A percentile compares a stretch with the other conserved stretches of the same genome.
Evolutionary conservation across 2,329 filamentous ascomycete species (phyloP).

Genomic region (Tolypocladium ovalisporum): DNA sequence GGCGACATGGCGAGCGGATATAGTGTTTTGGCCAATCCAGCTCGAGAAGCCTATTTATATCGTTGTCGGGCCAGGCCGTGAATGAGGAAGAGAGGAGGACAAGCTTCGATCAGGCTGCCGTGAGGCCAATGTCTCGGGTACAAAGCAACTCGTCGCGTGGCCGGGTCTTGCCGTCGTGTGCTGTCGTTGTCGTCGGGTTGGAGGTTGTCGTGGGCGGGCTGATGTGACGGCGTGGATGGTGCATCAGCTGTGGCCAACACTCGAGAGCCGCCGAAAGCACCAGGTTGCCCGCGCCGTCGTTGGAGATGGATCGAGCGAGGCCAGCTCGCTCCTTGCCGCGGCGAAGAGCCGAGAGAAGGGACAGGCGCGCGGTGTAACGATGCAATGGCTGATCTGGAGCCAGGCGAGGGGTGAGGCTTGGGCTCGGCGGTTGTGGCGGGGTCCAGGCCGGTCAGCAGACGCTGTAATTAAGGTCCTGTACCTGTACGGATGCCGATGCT

Average conservation of each 20-base stretch:
- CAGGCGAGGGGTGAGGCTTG: background rate
- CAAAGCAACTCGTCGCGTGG: background rate
- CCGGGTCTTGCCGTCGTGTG: too few species aligned
- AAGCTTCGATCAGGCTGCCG: background rate
- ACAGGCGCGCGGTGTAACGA: background rate
- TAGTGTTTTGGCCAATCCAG: background rate
- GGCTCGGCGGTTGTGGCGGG: background rate
- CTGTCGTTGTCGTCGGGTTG: background rate
- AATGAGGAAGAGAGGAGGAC: background rate
- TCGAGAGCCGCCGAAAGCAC: background rate
- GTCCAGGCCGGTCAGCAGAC: background rate
- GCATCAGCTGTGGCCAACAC: background rate
- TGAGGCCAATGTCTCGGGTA: background rate
- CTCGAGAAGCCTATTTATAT: background rate
- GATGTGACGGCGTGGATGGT: background rate
- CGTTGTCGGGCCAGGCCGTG: too few species aligned
- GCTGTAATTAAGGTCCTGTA: background rate
- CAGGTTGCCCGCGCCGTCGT: background rate
- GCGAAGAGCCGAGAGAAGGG: background rate
- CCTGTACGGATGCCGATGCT: too few species aligned
- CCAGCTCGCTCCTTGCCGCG: background rate
- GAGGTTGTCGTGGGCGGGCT: background rate
- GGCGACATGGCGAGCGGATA: conserved; percentile 9
- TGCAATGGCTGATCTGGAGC: background rate
- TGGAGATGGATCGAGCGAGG: background rate